Evolutionary conservation across 768 basidiomycete genomes (phyloP).

Genomic region (Amanita inopinata): DNA sequence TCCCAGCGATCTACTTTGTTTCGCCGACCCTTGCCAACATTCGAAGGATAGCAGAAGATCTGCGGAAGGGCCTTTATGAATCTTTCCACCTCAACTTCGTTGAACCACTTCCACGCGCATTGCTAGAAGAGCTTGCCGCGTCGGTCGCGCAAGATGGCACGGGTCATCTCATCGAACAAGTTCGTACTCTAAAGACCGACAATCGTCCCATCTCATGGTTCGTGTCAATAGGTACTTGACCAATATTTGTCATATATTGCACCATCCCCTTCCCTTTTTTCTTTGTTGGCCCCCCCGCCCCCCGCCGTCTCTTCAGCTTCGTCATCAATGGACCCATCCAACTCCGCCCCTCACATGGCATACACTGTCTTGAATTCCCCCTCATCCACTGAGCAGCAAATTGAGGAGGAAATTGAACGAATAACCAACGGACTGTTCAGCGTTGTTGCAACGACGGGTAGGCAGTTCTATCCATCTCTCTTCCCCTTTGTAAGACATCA

Average conservation of each 20-base stretch:
- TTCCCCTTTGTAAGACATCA: conserved; percentile 4
- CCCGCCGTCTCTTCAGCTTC: conserved; percentile 25
- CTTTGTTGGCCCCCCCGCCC: conserved; percentile 58
- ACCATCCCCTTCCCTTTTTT: conserved; percentile 89
- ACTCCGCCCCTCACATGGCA: conserved; percentile 40
- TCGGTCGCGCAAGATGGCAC: conserved; percentile 79
- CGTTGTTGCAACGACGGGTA: conserved; percentile 81
- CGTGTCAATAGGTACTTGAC: conserved; percentile 75
- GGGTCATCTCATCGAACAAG: conserved; percentile 74
- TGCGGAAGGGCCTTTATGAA: conserved; percentile 84
- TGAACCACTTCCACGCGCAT: conserved; percentile 76
- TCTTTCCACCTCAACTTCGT: conserved; percentile 94
- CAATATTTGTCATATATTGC: conserved; percentile 96
- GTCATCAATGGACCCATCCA: conserved; percentile 24
- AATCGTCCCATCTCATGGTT: conserved; percentile 9
- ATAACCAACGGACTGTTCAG: conserved; percentile 87
- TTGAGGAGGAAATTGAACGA: conserved; percentile 89
- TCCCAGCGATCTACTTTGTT: conserved; percentile 96
- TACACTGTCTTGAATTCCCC: conserved; percentile 91
- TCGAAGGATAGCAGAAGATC: conserved; percentile 85
- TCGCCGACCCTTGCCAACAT: conserved; percentile 83
- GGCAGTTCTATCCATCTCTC: conserved; percentile 13
- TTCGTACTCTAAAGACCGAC: conserved; percentile 15
- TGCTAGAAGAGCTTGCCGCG: conserved; percentile 90
- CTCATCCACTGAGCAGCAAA: conserved; percentile 78